Evolutionary conservation across 345 rosid genomes (phyloP).

Genomic region (Lumnitzera racemosa): DNA sequence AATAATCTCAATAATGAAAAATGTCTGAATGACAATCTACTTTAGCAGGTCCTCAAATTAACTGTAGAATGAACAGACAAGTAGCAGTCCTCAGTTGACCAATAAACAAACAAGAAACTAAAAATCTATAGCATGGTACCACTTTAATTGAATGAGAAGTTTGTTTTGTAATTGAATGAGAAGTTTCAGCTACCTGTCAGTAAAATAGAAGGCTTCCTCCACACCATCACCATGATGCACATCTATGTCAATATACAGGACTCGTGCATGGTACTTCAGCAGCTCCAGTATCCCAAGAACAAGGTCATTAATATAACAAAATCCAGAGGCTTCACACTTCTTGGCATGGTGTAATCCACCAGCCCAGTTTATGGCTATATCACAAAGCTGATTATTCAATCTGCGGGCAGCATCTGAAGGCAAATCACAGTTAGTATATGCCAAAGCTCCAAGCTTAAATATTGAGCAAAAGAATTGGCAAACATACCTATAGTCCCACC

Average conservation of each 20-base stretch:
- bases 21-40: no score
- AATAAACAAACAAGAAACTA: no score
- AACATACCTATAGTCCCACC: constrained; percentile 92
- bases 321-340: constrained; percentile 96
- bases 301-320: constrained; percentile 95
- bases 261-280: constrained; percentile 83
- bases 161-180: constrained; percentile 1
- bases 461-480: background rate
- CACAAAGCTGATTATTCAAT: constrained; percentile 86
- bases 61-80: no score
- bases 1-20: no score
- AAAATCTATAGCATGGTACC: background rate
- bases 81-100: no score
- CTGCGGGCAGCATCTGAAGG: constrained; percentile 84
- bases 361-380: constrained; percentile 98
- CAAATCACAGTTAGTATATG: constrained; percentile 9
- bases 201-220: constrained; percentile 97
- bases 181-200: constrained; percentile 59
- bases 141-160: constrained; percentile 3
- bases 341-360: constrained; percentile 99
- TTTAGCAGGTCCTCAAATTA: no score
- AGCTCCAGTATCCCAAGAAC: constrained; percentile 95
- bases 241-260: constrained; percentile 85
- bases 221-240: constrained; percentile 99
- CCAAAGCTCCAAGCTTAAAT: constrained; percentile 7